A percentile compares a stretch with the other conserved stretches of the same genome.
Evolutionary conservation across 2,329 filamentous ascomycete species (phyloP).

Genomic region (Fusarium multiceps): DNA sequence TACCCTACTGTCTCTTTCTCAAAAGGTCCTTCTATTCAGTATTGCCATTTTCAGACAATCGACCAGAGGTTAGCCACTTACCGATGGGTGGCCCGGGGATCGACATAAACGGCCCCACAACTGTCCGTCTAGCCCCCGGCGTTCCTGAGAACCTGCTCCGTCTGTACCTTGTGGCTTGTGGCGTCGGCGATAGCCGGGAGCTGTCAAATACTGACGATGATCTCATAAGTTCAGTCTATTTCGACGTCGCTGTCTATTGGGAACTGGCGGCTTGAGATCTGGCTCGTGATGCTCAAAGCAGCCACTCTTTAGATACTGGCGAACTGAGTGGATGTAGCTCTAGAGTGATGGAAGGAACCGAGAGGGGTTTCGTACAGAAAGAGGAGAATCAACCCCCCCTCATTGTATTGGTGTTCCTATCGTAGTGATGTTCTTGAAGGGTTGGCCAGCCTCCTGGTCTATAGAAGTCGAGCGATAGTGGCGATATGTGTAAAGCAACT

Average conservation of each 20-base stretch:
- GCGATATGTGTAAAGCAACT: not conserved
- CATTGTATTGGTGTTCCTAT: not conserved
- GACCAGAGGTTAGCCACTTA: slow-evolving; percentile 18
- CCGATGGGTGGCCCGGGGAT: slow-evolving; percentile 7
- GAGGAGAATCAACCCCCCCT: not conserved
- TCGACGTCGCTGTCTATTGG: not conserved
- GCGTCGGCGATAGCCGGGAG: not conserved
- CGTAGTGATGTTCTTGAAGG: not conserved
- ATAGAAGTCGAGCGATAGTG: not conserved
- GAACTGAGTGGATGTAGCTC: too few relatives aligned
- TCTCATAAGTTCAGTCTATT: not conserved
- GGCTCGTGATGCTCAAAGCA: not conserved
- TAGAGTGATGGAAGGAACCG: not conserved
- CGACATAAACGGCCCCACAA: slow-evolving; percentile 22
- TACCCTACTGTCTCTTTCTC: not conserved
- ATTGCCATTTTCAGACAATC: slow-evolving; percentile 24
- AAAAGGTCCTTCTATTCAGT: not conserved
- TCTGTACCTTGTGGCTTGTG: not conserved
- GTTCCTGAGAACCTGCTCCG: not conserved
- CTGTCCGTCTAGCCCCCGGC: slow-evolving; percentile 4
- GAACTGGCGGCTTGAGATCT: not conserved
- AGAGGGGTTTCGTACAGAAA: not conserved
- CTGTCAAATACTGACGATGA: not conserved
- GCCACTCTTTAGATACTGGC: not conserved
- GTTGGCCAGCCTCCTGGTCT: not conserved